phyloP scores from a whole-genome alignment of 2,329 filamentous ascomycete species.

The Ciborinia camelliae region DNA sequence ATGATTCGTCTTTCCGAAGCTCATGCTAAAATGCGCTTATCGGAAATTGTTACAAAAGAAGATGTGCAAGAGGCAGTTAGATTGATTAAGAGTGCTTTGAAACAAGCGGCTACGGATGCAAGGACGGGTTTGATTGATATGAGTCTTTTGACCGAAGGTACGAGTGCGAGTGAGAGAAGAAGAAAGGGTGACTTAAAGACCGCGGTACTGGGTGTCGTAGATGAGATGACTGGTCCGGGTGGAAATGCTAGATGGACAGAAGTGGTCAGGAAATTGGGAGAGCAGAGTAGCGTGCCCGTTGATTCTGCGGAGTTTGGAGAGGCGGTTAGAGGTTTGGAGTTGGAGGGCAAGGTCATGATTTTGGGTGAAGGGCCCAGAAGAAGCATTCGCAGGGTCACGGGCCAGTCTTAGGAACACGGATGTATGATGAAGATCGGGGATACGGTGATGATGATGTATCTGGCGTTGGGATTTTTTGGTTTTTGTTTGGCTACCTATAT shows the following conservation, averaged over 20 bases:
- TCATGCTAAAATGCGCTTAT: conserved; percentile 95
- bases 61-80: conserved; percentile 91
- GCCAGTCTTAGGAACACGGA: conserved; percentile 39
- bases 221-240: conserved; percentile 71
- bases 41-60: conserved; percentile 66
- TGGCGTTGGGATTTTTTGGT: conserved; percentile 5
- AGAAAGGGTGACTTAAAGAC: conserved; percentile 80
- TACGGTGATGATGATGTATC: neutral
- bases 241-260: conserved; percentile 75
- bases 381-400: conserved; percentile 72
- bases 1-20: conserved; percentile 98
- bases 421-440: conserved; percentile 1
- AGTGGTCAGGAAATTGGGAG: conserved; percentile 67
- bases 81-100: conserved; percentile 88
- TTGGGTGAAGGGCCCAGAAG: conserved; percentile 81
- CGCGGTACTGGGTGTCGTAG: conserved; percentile 69
- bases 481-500: neutral
- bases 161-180: conserved; percentile 79
- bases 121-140: conserved; percentile 93
- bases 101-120: conserved; percentile 93
- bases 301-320: conserved; percentile 81
- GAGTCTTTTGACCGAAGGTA: conserved; percentile 92
- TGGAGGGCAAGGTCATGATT: conserved; percentile 78
- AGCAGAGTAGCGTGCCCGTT: conserved; percentile 66
- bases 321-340: conserved; percentile 73